These are phyloP conservation scores for Hypholoma fasciculare DNA, from an alignment of 768 basidiomycete species.

Conservation along the genomic window DNA sequence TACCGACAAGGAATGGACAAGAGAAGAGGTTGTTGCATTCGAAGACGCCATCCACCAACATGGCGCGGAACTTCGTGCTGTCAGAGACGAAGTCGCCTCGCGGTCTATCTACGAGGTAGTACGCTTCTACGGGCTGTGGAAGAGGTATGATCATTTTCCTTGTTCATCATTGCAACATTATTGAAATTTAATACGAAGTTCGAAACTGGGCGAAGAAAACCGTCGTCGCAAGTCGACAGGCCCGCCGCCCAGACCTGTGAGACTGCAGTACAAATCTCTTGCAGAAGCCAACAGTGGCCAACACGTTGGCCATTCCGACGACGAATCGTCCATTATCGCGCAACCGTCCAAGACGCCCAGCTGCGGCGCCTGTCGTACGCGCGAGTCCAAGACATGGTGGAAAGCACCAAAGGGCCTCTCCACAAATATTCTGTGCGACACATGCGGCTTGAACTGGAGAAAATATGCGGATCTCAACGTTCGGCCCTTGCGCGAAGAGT, in stretches of 20 bases:
- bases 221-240: slow-evolving; percentile 43
- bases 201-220: slow-evolving; percentile 72
- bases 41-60: slow-evolving; percentile 73
- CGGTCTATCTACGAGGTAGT: slow-evolving; percentile 77
- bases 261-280: slow-evolving; percentile 34
- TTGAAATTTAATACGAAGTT: slow-evolving; percentile 35
- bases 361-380: slow-evolving; percentile 85
- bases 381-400: slow-evolving; percentile 85
- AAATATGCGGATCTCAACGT: slow-evolving; percentile 92
- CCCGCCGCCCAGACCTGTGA: slow-evolving; percentile 32
- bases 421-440: slow-evolving; percentile 79
- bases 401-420: slow-evolving; percentile 86
- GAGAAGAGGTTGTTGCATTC: slow-evolving; percentile 70
- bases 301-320: slow-evolving; percentile 57
- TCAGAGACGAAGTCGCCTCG: slow-evolving; percentile 71
- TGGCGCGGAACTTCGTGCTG: slow-evolving; percentile 78
- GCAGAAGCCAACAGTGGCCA: slow-evolving; percentile 45
- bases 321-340: slow-evolving; percentile 74
- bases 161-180: background rate
- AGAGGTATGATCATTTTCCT: slow-evolving; percentile 52
- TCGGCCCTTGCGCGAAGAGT: slow-evolving; percentile 69
- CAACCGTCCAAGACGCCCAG: slow-evolving; percentile 54
- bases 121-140: slow-evolving; percentile 85
- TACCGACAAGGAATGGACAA: slow-evolving; percentile 70
- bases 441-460: slow-evolving; percentile 85